Evolutionary conservation across 2,329 filamentous ascomycete species (phyloP), one percentile per base, ranked within the genome.

Genomic region (Daldinia sp.): DNA sequence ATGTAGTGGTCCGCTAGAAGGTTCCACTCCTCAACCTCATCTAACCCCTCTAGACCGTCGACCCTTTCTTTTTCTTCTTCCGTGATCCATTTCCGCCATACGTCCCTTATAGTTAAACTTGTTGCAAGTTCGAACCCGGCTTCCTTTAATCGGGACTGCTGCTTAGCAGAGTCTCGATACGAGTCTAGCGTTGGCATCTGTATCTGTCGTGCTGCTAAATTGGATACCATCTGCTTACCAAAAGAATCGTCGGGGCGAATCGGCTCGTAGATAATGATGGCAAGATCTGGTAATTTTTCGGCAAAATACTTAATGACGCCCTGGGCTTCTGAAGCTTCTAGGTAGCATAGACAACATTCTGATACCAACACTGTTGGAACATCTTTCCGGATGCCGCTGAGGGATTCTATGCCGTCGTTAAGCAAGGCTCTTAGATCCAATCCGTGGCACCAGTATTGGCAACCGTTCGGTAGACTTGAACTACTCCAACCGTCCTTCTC

Each of bases 21-120:
- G 72, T 90, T 84, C 90, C 95, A 96, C 79, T 99, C 95, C 77
- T 99, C 95, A 21, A 97, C 85, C 78, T 99, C 95, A 78, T 99
- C 95, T 65, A 99, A 77, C 72, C 95, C 93, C 76, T 99, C 94
- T 23, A 97, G 76, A 9, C 80, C 77, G 67, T 94, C 90, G 1
- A 98, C 87, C 48, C 94, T 82, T 72, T 91, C 89, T 77, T 92
- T 94, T 77, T 98, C 94, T 1, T 80, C 80, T 0, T 81, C 74
- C 0, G 75, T 73, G 2, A 96, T 82, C 93, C 94, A 98, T 1
- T 78, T 78, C 52, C 90, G 84, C 89, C 91, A 97, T 34, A 97
- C 85, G n/a, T 75, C 71, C 53, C 81, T 77, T 35, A 87, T 78
- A 0, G 83, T 83, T 50, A 78, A 75, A 32, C 78, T 78, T n/a